Evolutionary conservation across 257 asterid species (phyloP), one percentile per base, ranked within the genome.

Genomic region (Galeopsis tetrahit): DNA sequence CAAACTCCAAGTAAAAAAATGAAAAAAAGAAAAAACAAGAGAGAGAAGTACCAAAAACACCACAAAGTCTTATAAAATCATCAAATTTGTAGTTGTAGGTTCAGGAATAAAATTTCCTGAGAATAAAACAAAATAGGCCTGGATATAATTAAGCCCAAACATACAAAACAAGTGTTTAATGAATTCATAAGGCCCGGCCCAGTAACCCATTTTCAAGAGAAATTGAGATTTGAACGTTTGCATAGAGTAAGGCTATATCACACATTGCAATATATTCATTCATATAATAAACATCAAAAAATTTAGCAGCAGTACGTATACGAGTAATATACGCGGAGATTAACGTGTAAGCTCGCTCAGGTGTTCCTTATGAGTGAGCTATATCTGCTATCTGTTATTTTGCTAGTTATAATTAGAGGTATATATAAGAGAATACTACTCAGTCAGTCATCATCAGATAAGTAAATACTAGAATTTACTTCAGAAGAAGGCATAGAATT

Each of bases 361-460:
- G 0, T 68, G 63, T 53, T 68, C 28, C 46, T 39, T 17, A 28
- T 55, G 4, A 14, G 10, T 36, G 40, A 36, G 17, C 71, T n/a
- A 48, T 49, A 21, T 21, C 28, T 21, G 28, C 28, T 21, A 21
- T 21, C 28, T 21, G 28, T 21, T 21, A 21, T 21, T 0, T 1
- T 51, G 38, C 46, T 55, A 5, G 13, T 10, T 66, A 66, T 53
- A 14, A 71, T 28, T 70, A 21, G 28, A 49, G 46, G 33, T 13
- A 0, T 8, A 49, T 32, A 60, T 63, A 15, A 21, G 65, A 40
- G 17, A 34, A 65, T 15, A 36, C 69, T 68, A 56, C 42, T 62
- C 71, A 8, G 40, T 84, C 76, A 85, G 68, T 85, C 84, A 0
- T 85, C 93, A 71, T 87, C 90, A 4, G 91, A 86, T 63, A 86